Evolutionary conservation across 352 stramenopile species (phyloP).

Genomic region (Pythium oligandrum): DNA sequence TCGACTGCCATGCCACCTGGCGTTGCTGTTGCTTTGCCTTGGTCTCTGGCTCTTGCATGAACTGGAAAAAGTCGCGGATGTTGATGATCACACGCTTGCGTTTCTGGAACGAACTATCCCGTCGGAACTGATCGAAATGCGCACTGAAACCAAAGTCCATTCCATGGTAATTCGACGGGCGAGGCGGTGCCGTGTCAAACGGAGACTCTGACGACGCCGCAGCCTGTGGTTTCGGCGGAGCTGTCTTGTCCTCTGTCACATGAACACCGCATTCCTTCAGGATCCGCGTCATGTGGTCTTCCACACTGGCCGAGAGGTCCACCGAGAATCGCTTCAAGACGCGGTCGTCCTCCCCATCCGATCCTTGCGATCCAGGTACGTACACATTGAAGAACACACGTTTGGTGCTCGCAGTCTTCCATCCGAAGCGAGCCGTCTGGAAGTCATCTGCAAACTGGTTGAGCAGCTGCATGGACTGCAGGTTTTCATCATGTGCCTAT

Average conservation of each 20-base stretch:
- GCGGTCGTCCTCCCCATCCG: neutral
- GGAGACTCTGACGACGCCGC: constrained; percentile 1
- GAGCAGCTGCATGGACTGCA: constrained; percentile 61
- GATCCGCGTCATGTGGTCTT: constrained; percentile 42
- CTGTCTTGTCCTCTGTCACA: constrained; percentile 4
- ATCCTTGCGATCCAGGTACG: constrained; percentile 2
- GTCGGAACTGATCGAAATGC: constrained; percentile 29
- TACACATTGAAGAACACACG: constrained; percentile 19
- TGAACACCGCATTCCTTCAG: constrained; percentile 44
- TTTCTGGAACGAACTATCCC: constrained; percentile 15
- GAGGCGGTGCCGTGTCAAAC: constrained; percentile 1
- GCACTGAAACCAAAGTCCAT: constrained; percentile 47
- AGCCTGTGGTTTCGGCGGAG: too few relatives aligned
- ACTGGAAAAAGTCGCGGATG: constrained; percentile 36
- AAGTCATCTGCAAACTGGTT: constrained; percentile 67
- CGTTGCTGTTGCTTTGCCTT: constrained; percentile 31
- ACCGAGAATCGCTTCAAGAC: constrained; percentile 42
- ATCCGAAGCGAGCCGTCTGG: constrained; percentile 6
- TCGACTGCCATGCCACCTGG: constrained; percentile 40
- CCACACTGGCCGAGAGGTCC: constrained; percentile 37
- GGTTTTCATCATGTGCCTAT: constrained; percentile 63
- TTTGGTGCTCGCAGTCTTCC: neutral
- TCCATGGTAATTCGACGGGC: constrained; percentile 7
- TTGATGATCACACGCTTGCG: constrained; percentile 26
- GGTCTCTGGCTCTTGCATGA: constrained; percentile 32